Evolutionary conservation across 139 green algal species (phyloP), one percentile per base, ranked within the genome.

Genomic region (Auxenochlorella pyrenoidosa): DNA sequence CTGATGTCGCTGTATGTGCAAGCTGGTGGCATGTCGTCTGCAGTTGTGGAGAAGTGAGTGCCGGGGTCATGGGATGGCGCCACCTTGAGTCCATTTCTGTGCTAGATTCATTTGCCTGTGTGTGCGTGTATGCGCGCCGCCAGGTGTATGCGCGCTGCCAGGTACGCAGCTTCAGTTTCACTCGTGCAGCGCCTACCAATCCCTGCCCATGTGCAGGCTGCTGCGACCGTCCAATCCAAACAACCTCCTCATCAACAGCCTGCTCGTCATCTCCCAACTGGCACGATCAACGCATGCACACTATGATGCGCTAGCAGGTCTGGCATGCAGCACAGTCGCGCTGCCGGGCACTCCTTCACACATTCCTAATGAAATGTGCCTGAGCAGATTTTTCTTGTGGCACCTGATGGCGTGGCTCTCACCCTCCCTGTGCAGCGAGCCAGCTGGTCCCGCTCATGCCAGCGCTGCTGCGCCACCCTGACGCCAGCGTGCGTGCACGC

Each of bases 401-500:
- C n/a, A n/a, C n/a, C n/a, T n/a, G n/a, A n/a, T n/a, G n/a, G n/a
- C n/a, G n/a, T n/a, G n/a, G n/a, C n/a, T 73, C 1, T 40, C 66
- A 40, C 16, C 32, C 32, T 16, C 16, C 66, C 28, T 40, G 15
- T 77, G 19, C 84, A 76, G 60, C 66, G 28, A 85, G 80, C 80
- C 80, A 85, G 80, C 80, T 92, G 19, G 75, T 88, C 15, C 38
- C 43, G 18, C 76, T 80, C 8, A 63, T 93, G 83, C 78, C 88
- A 24, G 58, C 73, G 65, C 88, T 97, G 87, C 91, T 97, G 47
- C 54, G n/a, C 5, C 92, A 98, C 85, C 24, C 82, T 0, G 93
- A 97, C 47, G 58, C 93, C n/a, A 90, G 81, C 54, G 95, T 99
- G 68, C 93, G 97, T 47, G 94, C 97, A 15, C 92, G 96, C 22